Percentiles rank a stretch among this genome's conserved stretches.
phyloP scores from a whole-genome alignment of 345 rosid genomes.

The Arabis alpina region DNA sequence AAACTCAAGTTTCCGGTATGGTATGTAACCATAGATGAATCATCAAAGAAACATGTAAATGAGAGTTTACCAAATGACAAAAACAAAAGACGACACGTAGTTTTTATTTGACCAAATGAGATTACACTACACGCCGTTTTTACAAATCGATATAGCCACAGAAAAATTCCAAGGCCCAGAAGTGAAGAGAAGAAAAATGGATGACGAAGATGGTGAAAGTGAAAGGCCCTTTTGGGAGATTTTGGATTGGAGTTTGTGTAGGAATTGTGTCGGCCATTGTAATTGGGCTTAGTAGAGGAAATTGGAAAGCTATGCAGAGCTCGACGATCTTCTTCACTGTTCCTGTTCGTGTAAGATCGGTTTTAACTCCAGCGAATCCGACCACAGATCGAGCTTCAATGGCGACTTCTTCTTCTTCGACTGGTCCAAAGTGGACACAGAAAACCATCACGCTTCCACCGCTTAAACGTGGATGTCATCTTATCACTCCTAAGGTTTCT shows the following conservation, averaged over 20 bases:
- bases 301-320: constrained; percentile 43
- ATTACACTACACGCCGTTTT: constrained; percentile 31
- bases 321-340: constrained; percentile 42
- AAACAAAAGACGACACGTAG: constrained; percentile 17
- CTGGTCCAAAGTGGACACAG: constrained; percentile 90
- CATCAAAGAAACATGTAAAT: no score
- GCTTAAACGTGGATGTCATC: constrained; percentile 87
- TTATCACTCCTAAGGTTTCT: constrained; percentile 76
- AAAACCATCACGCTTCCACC: constrained; percentile 85
- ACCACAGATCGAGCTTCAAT: constrained; percentile 48
- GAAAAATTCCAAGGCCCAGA: not conserved
- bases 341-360: constrained; percentile 47
- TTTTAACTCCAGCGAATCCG: constrained; percentile 48
- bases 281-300: constrained; percentile 41
- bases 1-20: no score
- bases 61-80: no score
- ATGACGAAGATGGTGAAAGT: constrained; percentile 29
- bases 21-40: no score
- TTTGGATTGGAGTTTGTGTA: constrained; percentile 15
- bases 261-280: constrained; percentile 32
- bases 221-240: constrained; percentile 26
- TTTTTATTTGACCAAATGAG: not conserved
- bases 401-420: constrained; percentile 47
- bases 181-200: not conserved
- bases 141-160: constrained; percentile 2